Percentiles rank a stretch among this genome's conserved stretches.
phyloP scores from a whole-genome alignment of 129 eudicot genomes.

The Saussurea involucrata region DNA sequence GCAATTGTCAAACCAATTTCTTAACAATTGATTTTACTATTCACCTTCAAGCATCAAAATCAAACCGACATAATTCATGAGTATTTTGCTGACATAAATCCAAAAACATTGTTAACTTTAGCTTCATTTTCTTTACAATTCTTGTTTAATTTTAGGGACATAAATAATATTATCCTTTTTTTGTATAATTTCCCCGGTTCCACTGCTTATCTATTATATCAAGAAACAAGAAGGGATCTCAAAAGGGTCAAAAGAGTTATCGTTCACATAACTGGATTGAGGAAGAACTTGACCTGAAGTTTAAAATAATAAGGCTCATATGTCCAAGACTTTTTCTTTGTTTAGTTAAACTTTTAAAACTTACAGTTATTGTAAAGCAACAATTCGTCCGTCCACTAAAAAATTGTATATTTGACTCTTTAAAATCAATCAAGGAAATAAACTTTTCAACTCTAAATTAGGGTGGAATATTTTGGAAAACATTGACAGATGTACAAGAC shows the following conservation, averaged over 20 bases:
- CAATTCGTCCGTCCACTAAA: conserved; percentile 7
- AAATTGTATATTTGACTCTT: conserved; percentile 17
- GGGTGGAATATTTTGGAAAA: conserved; percentile 13
- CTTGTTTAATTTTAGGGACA: neutral
- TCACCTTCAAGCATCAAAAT: no score
- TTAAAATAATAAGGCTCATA: neutral
- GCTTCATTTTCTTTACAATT: conserved; percentile 1
- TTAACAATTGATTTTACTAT: no score
- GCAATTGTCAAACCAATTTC: no score
- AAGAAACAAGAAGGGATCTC: conserved; percentile 10
- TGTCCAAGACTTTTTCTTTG: conserved; percentile 17
- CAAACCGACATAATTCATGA: neutral
- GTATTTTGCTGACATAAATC: neutral
- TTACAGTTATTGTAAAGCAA: neutral
- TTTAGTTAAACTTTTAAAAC: conserved; percentile 11
- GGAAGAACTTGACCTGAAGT: neutral
- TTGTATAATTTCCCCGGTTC: neutral
- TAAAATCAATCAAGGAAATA: conserved; percentile 23
- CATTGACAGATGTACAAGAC: conserved; percentile 13
- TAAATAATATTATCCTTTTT: neutral
- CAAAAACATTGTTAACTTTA: neutral
- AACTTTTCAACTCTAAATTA: conserved; percentile 17
- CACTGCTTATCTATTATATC: neutral
- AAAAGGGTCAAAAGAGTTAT: conserved; percentile 1
- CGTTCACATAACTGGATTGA: neutral